Evolutionary conservation across 1,139 yeast species (phyloP).

Genomic region (Yamadazyma dushanensis): DNA sequence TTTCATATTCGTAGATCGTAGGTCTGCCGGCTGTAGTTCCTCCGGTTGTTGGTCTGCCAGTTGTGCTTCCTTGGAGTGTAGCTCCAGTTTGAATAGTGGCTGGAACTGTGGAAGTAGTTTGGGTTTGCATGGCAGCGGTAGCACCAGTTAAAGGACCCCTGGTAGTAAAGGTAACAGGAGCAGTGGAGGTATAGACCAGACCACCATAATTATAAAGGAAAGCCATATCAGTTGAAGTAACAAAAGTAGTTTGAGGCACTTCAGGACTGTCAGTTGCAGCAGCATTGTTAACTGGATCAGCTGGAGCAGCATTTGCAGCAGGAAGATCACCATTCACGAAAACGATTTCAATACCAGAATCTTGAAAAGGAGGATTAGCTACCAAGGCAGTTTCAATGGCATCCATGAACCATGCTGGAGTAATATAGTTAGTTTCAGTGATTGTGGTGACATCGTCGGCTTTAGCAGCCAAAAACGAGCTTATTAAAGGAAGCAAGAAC

Average conservation of each 20-base stretch:
- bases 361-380: slow-evolving; percentile 22
- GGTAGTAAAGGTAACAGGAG: slow-evolving; percentile 9
- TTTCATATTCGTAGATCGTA: slow-evolving; percentile 18
- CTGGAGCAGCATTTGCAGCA: not conserved
- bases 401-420: slow-evolving; percentile 29
- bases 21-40: slow-evolving; percentile 4
- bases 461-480: slow-evolving; percentile 1
- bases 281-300: not conserved
- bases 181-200: slow-evolving; percentile 11
- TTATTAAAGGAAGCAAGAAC: slow-evolving; percentile 3
- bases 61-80: no score
- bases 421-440: slow-evolving; percentile 33
- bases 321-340: slow-evolving; percentile 28
- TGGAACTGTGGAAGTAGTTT: no score
- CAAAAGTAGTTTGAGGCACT: slow-evolving; percentile 4
- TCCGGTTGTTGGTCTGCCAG: no score
- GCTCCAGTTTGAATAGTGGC: not conserved
- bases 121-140: no score
- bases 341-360: slow-evolving; percentile 33
- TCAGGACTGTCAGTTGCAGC: not conserved
- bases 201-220: slow-evolving; percentile 10
- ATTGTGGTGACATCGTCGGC: slow-evolving; percentile 21
- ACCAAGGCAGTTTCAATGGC: slow-evolving; percentile 23
- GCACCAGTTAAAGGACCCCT: slow-evolving; percentile 3
- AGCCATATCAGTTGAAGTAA: slow-evolving; percentile 10